Conservation (phyloP, 208 protist species). For the Acanthamoeba healyi region DNA sequence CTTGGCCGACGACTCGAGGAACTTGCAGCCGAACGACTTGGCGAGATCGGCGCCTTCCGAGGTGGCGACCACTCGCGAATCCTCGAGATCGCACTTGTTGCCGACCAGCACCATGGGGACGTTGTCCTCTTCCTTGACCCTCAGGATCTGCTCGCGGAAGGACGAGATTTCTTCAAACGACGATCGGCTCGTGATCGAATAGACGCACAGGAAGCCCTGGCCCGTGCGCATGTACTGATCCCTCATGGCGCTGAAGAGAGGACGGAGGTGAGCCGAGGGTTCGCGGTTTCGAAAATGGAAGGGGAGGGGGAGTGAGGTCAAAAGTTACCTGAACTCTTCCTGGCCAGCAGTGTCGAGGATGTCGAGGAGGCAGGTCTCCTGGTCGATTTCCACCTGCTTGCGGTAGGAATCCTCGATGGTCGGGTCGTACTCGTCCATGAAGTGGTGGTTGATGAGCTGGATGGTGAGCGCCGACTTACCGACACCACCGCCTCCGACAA, state of each 20-base stretch:
- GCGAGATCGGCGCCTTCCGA: constrained; percentile 75
- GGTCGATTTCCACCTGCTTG: constrained; percentile 87
- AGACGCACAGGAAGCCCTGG: constrained; percentile 84
- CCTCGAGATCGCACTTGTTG: constrained; percentile 87
- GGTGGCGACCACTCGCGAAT: constrained; percentile 58
- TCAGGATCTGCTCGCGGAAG: constrained; percentile 83
- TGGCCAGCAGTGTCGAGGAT: constrained; percentile 89
- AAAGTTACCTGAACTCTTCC: constrained; percentile 85
- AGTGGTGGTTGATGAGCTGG: constrained; percentile 88
- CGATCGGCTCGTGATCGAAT: constrained; percentile 78
- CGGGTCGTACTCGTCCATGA: constrained; percentile 85
- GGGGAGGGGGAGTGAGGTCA: no score
- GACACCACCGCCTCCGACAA: constrained; percentile 87
- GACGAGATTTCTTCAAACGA: constrained; percentile 80
- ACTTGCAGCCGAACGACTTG: constrained; percentile 76
- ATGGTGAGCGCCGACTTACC: constrained; percentile 92
- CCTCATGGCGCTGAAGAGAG: not conserved
- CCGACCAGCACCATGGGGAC: constrained; percentile 88
- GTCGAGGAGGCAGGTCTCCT: constrained; percentile 86
- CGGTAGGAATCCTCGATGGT: constrained; percentile 79
- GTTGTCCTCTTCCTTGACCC: constrained; percentile 84
- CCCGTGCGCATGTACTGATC: constrained; percentile 80
- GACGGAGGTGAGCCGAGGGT: no score
- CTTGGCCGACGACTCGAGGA: constrained; percentile 84
- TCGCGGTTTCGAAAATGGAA: no score